Evolutionary conservation across 257 asterid genomes (phyloP).

Genomic region (Scutellaria barbata): DNA sequence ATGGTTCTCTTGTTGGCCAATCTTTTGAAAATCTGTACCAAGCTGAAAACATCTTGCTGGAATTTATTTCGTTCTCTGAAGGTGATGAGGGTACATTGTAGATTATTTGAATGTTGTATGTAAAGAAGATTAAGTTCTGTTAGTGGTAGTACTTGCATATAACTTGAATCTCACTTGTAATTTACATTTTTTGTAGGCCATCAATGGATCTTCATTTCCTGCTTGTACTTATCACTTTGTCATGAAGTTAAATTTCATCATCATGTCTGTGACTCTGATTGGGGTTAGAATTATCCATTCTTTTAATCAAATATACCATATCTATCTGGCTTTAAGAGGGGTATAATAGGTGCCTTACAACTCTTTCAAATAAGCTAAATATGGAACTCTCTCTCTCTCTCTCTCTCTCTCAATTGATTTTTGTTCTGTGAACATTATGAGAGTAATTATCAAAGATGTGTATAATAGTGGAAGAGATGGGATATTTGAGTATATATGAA

Average conservation of each 20-base stretch:
- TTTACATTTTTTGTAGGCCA: background rate
- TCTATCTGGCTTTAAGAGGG: too few relatives aligned
- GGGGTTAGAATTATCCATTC: background rate
- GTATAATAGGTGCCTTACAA: too few relatives aligned
- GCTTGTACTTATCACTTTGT: background rate
- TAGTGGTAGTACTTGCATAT: too few relatives aligned
- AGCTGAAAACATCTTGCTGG: too few relatives aligned
- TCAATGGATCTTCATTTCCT: background rate
- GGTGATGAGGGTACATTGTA: background rate
- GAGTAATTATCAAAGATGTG: background rate
- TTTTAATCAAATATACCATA: background rate
- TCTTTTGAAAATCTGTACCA: too few relatives aligned
- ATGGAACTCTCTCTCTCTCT: too few relatives aligned
- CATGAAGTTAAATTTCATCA: background rate
- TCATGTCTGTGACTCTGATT: background rate
- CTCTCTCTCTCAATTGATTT: too few relatives aligned
- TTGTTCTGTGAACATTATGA: too few relatives aligned
- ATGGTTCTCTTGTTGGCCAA: too few relatives aligned
- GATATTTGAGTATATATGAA: conserved; percentile 18
- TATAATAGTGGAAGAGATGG: background rate
- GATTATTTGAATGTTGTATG: background rate
- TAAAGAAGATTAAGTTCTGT: too few relatives aligned
- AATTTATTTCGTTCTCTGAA: too few relatives aligned
- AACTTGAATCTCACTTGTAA: background rate
- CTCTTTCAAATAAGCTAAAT: background rate